These are phyloP conservation scores for Cenchrus americanus DNA, from an alignment of 176 grass and related monocot genomes.

Conservation along the genomic window DNA sequence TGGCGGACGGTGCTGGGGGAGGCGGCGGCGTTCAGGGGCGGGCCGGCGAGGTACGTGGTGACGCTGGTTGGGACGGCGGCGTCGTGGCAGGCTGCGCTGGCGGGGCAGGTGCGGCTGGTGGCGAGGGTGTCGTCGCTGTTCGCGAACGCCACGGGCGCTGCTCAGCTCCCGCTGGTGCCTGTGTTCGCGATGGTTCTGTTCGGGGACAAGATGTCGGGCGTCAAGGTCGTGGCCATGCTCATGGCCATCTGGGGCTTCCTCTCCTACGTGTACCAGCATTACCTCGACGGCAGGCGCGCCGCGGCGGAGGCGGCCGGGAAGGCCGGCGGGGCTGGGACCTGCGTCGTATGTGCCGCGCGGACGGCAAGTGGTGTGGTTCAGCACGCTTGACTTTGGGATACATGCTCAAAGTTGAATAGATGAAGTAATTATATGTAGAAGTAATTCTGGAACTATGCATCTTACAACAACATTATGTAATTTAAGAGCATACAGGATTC, in stretches of 20 bases:
- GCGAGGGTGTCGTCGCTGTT: constrained; percentile 70
- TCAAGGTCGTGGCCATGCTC: constrained; percentile 71
- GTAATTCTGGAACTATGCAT: too few species aligned
- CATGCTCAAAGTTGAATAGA: too few species aligned
- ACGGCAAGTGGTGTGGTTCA: neutral
- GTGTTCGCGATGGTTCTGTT: constrained; percentile 78
- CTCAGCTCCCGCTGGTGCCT: constrained; percentile 63
- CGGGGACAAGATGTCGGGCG: constrained; percentile 66
- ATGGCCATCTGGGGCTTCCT: constrained; percentile 77
- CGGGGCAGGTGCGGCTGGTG: constrained; percentile 55
- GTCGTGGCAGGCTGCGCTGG: constrained; percentile 49
- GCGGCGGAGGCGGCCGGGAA: neutral
- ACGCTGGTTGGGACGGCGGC: constrained; percentile 63
- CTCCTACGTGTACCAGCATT: constrained; percentile 77
- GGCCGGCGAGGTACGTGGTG: constrained; percentile 52
- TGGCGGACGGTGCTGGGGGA: constrained; percentile 50
- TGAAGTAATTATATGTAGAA: too few species aligned
- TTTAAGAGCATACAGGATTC: too few species aligned
- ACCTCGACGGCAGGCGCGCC: constrained; percentile 51
- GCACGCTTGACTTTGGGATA: neutral
- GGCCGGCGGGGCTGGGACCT: neutral
- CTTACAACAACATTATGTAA: too few species aligned
- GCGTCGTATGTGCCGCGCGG: constrained; percentile 7
- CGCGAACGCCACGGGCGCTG: constrained; percentile 64
- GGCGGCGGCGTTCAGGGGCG: constrained; percentile 55